Evolutionary conservation across 2,329 filamentous ascomycete species (phyloP), one percentile per base, ranked within the genome.

Genomic region (Stromatinia cepivora): DNA sequence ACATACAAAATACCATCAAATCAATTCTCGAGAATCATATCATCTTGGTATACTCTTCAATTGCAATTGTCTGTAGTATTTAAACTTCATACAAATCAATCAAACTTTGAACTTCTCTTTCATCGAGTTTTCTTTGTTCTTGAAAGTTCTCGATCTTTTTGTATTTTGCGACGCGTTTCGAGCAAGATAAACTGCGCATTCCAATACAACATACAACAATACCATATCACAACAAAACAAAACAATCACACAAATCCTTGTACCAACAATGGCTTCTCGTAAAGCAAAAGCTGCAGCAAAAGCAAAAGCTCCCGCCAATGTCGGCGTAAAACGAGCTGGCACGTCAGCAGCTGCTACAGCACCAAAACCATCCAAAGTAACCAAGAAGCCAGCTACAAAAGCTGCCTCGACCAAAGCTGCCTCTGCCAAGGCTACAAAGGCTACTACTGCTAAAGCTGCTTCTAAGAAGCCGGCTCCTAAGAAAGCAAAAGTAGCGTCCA

Each of bases 301-400:
- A 36, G 45, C 4, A 25, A 50, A 45, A 11, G 28, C 46, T 28
- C 61, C 61, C 10, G 61, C 61, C 4, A 64, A 64, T 48, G 46
- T 64, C 11, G 61, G 61, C n/a, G 61, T 64, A 1, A 64, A 64
- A 63, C 61, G 61, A 28, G 28, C 61, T 20, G n/a, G 28, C n/a
- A 22, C 59, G 4, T 13, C 28, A 8, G 54, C 34, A 25, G 3
- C 54, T 39, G 11, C 11, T 15, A 10, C 46, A 3, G 31, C n/a
- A 28, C 13, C 61, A 20, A 36, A 39, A 3, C 2, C 46, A 28
- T 52, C 46, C 9, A 63, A 63, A 28, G 31, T 52, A 20, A 13
- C 61, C 1, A 50, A 52, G 15, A 52, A 63, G 31, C 31, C 31
- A 36, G 31, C 45, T 11, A 50, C 36, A 8, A 63, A 63, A 8